Conservation (phyloP, 768 basidiomycete species). For the Lactarius tabidus region DNA sequence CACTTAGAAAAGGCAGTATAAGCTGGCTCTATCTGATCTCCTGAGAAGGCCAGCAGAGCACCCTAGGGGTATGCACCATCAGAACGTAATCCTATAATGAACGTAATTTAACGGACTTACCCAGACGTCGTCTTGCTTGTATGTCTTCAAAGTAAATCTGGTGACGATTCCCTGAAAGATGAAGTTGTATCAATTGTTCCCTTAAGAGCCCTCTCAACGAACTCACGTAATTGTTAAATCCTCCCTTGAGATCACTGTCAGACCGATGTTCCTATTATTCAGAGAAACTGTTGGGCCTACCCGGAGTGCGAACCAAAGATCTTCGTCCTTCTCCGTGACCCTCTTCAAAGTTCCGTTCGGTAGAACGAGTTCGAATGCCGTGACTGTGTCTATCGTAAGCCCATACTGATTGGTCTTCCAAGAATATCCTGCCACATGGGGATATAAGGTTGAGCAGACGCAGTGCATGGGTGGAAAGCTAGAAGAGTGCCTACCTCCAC, state of each 20-base stretch:
- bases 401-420: conserved; percentile 25
- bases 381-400: conserved; percentile 21
- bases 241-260: neutral
- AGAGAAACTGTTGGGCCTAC: neutral
- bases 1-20: neutral
- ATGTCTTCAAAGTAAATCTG: neutral
- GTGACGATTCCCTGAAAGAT: conserved; percentile 5
- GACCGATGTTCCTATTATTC: neutral
- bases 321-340: conserved; percentile 17
- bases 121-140: neutral
- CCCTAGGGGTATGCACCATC: neutral
- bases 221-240: conserved; percentile 3
- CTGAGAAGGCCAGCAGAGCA: neutral
- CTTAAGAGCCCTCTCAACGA: neutral
- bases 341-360: conserved; percentile 19
- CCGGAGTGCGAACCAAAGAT: conserved; percentile 8
- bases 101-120: neutral
- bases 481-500: neutral
- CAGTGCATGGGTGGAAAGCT: neutral
- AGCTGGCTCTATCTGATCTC: neutral
- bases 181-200: neutral
- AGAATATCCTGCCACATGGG: conserved; percentile 1
- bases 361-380: conserved; percentile 24
- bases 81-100: neutral
- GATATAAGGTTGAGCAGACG: neutral